Evolutionary conservation across 2,329 filamentous ascomycete species (phyloP), one percentile per base, ranked within the genome.

Genomic region (Ophiobolus disseminans): DNA sequence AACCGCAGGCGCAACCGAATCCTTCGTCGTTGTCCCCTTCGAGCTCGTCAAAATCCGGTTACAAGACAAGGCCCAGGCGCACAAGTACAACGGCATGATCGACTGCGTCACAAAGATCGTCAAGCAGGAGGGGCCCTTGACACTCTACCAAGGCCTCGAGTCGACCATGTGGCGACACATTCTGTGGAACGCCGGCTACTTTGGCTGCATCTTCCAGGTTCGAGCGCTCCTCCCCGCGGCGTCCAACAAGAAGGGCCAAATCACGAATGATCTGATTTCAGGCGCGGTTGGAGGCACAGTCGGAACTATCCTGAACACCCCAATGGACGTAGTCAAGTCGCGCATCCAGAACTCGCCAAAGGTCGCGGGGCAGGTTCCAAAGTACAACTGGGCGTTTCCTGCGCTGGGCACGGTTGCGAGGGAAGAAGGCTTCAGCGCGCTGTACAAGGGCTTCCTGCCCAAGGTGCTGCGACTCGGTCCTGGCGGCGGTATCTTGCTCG

Each of bases 341-440:
- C 88, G 94, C 57, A 99, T 99, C 62, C 94, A 99, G 77, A 99
- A 99, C 78, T 91, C 85, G 46, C 82, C 89, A 60, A 93, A 89
- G 80, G 79, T 96, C 30, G 74, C 88, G n/a, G 94, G 94, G 4
- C 80, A 84, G 44, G 77, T 86, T 17, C 90, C 90, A 70, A 99
- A 99, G 83, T 99, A 99, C 81, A 97, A 97, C 84, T 99, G 94
- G 94, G 94, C 94, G 23, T 96, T 87, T 84, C 90, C 91, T 37
- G 86, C 91, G 17, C 80, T 97, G 40, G 87, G 83, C 47, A 94
- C 90, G 6, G 90, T 99, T 52, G 86, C 91, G 76, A 90, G 85
- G 77, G 94, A 99, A 78, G 94, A 99, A 76, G 94, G 94, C 4
- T 93, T 96, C 72, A 77, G 76, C 38, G 94, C 94, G 30, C 80